Percentiles rank a stretch among this genome's conserved stretches.
phyloP scores from a whole-genome alignment of 495 filamentous ascomycete species.

The Annulohypoxylon nitens region DNA sequence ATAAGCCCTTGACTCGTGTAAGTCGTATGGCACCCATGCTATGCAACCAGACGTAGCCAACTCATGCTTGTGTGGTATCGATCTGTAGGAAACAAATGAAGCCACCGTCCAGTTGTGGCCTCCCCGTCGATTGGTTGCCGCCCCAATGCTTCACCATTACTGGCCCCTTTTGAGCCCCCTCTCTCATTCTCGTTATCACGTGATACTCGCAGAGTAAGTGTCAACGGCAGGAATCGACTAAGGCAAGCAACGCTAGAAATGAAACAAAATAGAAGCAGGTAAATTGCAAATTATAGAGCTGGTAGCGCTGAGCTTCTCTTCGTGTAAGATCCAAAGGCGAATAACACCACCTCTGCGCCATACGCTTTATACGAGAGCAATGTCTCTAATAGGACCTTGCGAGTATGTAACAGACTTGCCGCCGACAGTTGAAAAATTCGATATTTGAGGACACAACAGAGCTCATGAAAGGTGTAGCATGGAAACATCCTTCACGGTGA shows the following conservation, averaged over 20 bases:
- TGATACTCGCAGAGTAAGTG: slow-evolving; percentile 28
- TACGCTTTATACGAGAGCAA: slow-evolving; percentile 12
- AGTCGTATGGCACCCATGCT: slow-evolving; percentile 30
- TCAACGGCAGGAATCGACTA: slow-evolving; percentile 13
- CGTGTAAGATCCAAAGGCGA: slow-evolving; percentile 18
- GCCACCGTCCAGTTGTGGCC: slow-evolving; percentile 33
- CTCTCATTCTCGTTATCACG: slow-evolving; percentile 16
- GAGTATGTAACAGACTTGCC: slow-evolving; percentile 14
- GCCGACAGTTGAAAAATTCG: slow-evolving; percentile 7
- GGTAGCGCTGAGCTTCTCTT: slow-evolving; percentile 15
- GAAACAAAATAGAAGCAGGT: slow-evolving; percentile 14
- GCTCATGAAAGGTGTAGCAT: slow-evolving; percentile 1
- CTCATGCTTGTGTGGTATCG: slow-evolving; percentile 22
- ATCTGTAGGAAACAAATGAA: slow-evolving; percentile 30
- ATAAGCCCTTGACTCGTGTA: slow-evolving; percentile 18
- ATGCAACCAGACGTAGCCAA: slow-evolving; percentile 38
- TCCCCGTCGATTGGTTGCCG: slow-evolving; percentile 16
- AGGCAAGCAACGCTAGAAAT: slow-evolving; percentile 13
- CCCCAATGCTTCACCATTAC: slow-evolving; percentile 24
- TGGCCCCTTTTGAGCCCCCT: slow-evolving; percentile 5
- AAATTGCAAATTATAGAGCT: slow-evolving; percentile 21
- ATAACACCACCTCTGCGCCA: slow-evolving; percentile 21
- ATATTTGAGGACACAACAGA: not conserved
- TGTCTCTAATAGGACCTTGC: not conserved
- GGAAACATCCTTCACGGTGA: not conserved